Evolutionary conservation across 805 yeast genomes (phyloP).

Genomic region (Cyberlindnera lachancei): DNA sequence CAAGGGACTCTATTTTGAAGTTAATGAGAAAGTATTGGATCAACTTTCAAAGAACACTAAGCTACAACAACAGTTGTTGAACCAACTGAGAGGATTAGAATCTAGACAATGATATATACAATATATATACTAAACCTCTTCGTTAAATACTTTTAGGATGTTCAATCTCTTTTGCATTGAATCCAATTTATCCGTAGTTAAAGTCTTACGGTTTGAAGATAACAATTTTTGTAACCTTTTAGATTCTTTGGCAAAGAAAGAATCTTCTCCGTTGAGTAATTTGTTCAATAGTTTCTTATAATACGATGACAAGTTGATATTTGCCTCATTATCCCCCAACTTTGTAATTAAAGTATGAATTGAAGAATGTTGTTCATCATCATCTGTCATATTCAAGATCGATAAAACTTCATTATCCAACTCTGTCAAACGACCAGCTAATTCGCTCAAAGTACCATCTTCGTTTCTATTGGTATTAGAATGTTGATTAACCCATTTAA

Average conservation of each 20-base stretch:
- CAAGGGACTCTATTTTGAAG: conserved; percentile 46
- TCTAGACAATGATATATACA: neutral
- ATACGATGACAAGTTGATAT: too few relatives aligned
- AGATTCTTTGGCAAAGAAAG: conserved; percentile 35
- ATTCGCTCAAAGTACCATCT: conserved; percentile 28
- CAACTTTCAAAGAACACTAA: conserved; percentile 33
- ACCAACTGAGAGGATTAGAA: conserved; percentile 7
- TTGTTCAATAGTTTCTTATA: conserved; percentile 41
- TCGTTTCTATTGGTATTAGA: conserved; percentile 28
- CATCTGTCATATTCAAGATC: conserved; percentile 21
- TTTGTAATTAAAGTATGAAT: conserved; percentile 27
- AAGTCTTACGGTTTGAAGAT: conserved; percentile 21
- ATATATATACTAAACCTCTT: neutral
- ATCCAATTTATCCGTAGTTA: conserved; percentile 37
- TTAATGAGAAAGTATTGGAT: conserved; percentile 35
- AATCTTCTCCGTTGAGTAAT: conserved; percentile 35
- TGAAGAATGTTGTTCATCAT: conserved; percentile 13
- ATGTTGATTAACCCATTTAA: conserved; percentile 42
- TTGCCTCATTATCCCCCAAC: conserved; percentile 22
- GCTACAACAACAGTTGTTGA: conserved; percentile 27
- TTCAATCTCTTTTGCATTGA: conserved; percentile 43
- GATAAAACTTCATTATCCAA: conserved; percentile 18
- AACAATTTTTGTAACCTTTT: conserved; percentile 37
- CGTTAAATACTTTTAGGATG: conserved; percentile 28
- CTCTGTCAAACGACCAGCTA: conserved; percentile 20